phyloP scores from a whole-genome alignment of 768 basidiomycete genomes.

The Rhodotorula graminis region DNA sequence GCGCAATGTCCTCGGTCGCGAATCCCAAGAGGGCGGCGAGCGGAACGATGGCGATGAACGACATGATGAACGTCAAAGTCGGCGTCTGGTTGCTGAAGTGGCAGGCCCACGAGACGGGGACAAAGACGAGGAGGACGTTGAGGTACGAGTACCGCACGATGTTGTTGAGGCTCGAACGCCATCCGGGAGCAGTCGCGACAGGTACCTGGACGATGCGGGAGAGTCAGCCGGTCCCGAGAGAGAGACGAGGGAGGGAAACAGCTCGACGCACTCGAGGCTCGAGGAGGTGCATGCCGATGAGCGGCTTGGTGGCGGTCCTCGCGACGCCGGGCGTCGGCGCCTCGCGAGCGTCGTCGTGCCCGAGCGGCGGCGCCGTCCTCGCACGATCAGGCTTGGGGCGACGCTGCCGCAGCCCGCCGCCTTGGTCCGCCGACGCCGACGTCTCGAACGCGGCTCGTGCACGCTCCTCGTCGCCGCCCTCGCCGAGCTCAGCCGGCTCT shows the following conservation, averaged over 20 bases:
- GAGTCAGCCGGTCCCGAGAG: background rate
- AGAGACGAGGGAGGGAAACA: background rate
- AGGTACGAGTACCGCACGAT: constrained; percentile 36
- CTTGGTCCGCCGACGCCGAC: background rate
- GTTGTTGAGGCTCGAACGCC: constrained; percentile 30
- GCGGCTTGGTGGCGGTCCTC: background rate
- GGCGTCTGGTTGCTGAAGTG: constrained; percentile 25
- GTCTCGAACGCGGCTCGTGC: too few relatives aligned
- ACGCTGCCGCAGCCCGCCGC: background rate
- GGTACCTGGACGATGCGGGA: background rate
- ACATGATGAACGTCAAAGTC: constrained; percentile 52
- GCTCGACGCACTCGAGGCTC: constrained; percentile 8
- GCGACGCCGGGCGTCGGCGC: background rate
- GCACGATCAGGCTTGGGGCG: background rate
- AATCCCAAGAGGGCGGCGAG: constrained; percentile 77
- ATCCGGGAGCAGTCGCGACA: constrained; percentile 9
- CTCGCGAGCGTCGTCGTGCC: background rate
- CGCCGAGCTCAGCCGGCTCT: background rate
- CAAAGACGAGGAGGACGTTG: constrained; percentile 40
- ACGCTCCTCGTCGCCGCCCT: background rate
- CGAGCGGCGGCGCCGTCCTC: background rate
- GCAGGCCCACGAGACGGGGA: constrained; percentile 38
- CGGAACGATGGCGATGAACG: constrained; percentile 77
- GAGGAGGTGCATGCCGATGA: background rate
- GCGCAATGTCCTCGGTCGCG: constrained; percentile 76